Percentiles rank a stretch among this genome's conserved stretches.
Conservation (phyloP, 129 eudicot genomes). For the Cynara cardunculus region DNA sequence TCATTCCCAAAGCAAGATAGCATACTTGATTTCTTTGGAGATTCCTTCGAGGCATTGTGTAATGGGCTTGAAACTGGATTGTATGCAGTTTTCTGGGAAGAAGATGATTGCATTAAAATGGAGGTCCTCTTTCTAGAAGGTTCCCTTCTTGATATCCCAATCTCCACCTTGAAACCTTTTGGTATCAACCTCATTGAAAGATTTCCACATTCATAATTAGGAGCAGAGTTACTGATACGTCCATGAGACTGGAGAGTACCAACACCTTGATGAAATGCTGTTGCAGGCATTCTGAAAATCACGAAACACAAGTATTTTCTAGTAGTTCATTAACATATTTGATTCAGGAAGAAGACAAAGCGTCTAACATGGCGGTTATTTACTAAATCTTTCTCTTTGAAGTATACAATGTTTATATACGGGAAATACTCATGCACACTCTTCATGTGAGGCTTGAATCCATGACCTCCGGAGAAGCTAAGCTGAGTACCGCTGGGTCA, state of each 20-base stretch:
- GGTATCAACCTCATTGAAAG: slow-evolving; percentile 35
- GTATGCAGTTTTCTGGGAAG: slow-evolving; percentile 42
- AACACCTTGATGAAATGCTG: slow-evolving; percentile 42
- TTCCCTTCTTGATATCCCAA: slow-evolving; percentile 25
- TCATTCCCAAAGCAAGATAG: not conserved
- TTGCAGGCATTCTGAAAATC: slow-evolving; percentile 54
- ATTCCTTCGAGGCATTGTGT: slow-evolving; percentile 2
- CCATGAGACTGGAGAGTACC: slow-evolving; percentile 43
- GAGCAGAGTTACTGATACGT: slow-evolving; percentile 29
- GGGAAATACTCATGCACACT: too few species aligned
- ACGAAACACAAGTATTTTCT: not conserved
- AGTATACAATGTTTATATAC: too few species aligned
- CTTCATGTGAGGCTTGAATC: too few species aligned
- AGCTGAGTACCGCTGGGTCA: too few species aligned
- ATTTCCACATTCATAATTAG: slow-evolving; percentile 27
- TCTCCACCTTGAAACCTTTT: slow-evolving; percentile 30
- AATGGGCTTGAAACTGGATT: slow-evolving; percentile 32
- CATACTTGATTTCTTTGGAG: slow-evolving; percentile 9
- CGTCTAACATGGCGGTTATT: not conserved
- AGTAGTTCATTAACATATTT: not conserved
- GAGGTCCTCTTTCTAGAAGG: slow-evolving; percentile 36
- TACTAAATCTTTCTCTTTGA: too few species aligned
- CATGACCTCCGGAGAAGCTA: too few species aligned
- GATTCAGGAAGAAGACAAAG: not conserved
- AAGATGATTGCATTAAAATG: slow-evolving; percentile 39